Percentiles rank a stretch among this genome's conserved stretches.
Conservation (phyloP, 2,329 filamentous ascomycete genomes). For the Leptographium lundbergii region DNA sequence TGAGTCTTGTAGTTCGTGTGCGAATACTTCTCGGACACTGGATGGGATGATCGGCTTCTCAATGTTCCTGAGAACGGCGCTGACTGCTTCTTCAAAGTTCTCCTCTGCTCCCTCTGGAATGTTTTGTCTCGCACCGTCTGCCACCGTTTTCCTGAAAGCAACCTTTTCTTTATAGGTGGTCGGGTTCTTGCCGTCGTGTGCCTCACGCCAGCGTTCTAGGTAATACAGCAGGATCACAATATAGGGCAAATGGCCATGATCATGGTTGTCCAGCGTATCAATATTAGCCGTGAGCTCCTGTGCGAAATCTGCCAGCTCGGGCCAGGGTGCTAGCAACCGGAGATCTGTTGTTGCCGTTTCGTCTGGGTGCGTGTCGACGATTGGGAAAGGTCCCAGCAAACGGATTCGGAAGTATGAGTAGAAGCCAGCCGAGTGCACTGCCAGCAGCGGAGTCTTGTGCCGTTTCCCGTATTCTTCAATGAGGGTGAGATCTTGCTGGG, state of each 20-base stretch:
- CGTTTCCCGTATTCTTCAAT: conserved; percentile 36
- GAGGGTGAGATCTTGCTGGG: conserved; percentile 26
- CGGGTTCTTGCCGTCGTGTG: conserved; percentile 56
- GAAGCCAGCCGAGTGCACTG: conserved; percentile 82
- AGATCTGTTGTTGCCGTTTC: conserved; percentile 75
- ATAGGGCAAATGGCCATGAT: conserved; percentile 88
- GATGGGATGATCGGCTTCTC: conserved; percentile 54
- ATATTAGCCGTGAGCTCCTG: conserved; percentile 55
- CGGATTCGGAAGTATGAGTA: conserved; percentile 78
- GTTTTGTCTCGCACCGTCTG: conserved; percentile 52
- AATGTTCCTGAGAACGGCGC: conserved; percentile 79
- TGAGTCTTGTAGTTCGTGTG: conserved; percentile 30
- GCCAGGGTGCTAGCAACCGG: conserved; percentile 74
- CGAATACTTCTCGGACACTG: conserved; percentile 65
- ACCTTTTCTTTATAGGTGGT: conserved; percentile 73
- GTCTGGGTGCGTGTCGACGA: conserved; percentile 93
- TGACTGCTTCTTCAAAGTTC: conserved; percentile 88
- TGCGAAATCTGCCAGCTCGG: conserved; percentile 59
- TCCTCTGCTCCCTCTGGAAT: conserved; percentile 84
- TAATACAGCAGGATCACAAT: conserved; percentile 72
- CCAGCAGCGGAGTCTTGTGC: conserved; percentile 60
- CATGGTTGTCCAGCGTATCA: conserved; percentile 57
- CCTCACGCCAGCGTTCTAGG: conserved; percentile 65
- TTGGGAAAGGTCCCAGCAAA: conserved; percentile 69
- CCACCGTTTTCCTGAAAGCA: conserved; percentile 62